A percentile compares a stretch with the other conserved stretches of the same genome.
Evolutionary conservation across 768 basidiomycete genomes (phyloP).

Genomic region (Coprinopsis sp.): DNA sequence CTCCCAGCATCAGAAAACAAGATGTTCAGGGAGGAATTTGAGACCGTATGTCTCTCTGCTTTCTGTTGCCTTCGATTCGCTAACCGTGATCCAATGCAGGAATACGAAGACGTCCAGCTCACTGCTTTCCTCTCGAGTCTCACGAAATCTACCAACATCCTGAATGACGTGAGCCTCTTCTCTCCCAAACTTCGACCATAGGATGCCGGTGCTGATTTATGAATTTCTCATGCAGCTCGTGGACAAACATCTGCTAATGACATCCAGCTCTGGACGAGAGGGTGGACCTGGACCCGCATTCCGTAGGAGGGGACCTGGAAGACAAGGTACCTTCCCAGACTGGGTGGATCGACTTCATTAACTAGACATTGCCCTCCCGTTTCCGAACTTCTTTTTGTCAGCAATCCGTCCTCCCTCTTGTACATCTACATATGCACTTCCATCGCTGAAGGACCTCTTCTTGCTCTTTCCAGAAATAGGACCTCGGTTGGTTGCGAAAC

Average conservation of each 20-base stretch:
- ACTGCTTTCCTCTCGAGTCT: slow-evolving; percentile 84
- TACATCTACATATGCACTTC: too few species aligned
- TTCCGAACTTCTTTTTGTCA: too few species aligned
- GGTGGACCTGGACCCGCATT: slow-evolving; percentile 13
- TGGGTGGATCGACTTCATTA: slow-evolving; percentile 6
- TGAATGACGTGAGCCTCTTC: slow-evolving; percentile 75
- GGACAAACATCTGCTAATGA: slow-evolving; percentile 70
- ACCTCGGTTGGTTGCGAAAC: too few species aligned
- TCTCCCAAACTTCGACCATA: neutral
- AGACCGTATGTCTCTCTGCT: slow-evolving; percentile 51
- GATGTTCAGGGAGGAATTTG: slow-evolving; percentile 83
- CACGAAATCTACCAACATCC: slow-evolving; percentile 80
- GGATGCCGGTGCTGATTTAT: slow-evolving; percentile 6
- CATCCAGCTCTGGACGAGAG: slow-evolving; percentile 53
- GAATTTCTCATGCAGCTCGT: slow-evolving; percentile 47
- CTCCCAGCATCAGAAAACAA: slow-evolving; percentile 83
- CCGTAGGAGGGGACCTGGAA: slow-evolving; percentile 3
- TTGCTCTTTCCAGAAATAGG: too few species aligned
- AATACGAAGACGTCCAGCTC: slow-evolving; percentile 93
- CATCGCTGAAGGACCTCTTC: too few species aligned
- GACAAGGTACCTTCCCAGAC: slow-evolving; percentile 7
- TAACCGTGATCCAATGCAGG: slow-evolving; percentile 41
- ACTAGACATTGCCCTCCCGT: too few species aligned
- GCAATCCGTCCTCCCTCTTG: neutral
- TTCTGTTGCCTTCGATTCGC: neutral